Conservation (phyloP, 305 asterid genomes). For the Solanum hybrid region DNA sequence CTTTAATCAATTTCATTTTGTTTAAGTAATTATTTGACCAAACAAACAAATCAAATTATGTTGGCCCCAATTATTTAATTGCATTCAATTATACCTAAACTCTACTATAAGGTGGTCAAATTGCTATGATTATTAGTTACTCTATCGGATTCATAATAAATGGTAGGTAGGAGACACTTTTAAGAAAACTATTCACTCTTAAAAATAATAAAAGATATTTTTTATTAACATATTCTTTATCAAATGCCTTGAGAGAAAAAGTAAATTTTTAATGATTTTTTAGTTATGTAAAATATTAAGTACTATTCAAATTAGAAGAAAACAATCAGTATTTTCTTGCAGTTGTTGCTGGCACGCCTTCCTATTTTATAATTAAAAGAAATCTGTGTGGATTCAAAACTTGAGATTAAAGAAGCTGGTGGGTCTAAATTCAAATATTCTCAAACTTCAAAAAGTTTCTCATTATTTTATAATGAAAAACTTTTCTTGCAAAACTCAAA, state of each 20-base stretch:
- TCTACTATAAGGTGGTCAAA: background rate
- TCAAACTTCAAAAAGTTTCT: background rate
- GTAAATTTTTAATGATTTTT: background rate
- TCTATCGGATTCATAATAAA: background rate
- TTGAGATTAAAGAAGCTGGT: background rate
- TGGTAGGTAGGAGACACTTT: background rate
- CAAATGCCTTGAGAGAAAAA: background rate
- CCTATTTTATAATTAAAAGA: background rate
- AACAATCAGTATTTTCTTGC: background rate
- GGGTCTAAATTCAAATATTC: background rate
- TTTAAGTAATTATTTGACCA: background rate
- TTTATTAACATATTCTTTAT: background rate
- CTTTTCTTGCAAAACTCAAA: background rate
- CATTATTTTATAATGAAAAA: background rate
- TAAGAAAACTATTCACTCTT: background rate
- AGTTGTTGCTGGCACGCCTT: background rate
- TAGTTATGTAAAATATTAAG: background rate
- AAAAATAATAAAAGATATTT: background rate
- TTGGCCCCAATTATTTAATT: background rate
- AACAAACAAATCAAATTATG: background rate
- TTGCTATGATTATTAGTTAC: background rate
- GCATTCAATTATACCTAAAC: background rate
- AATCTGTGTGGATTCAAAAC: background rate
- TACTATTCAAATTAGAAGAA: background rate
- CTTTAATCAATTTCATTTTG: background rate